Percentiles rank a stretch among this genome's conserved stretches.
These are phyloP conservation scores for Thalassiosira hispida DNA, from an alignment of 352 stramenopile species.

Conservation along the genomic window DNA sequence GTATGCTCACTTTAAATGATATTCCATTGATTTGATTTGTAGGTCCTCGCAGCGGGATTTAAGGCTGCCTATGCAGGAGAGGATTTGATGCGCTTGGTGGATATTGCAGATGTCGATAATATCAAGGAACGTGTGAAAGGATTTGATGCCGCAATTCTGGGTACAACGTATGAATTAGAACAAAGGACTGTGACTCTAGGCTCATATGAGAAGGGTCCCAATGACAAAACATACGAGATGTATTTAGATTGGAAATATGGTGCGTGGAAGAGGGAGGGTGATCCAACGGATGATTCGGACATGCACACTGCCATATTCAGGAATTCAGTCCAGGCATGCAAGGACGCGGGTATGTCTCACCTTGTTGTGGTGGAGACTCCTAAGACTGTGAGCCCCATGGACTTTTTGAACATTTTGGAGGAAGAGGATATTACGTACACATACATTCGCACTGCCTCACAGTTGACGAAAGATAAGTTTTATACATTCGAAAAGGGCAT, in stretches of 20 bases:
- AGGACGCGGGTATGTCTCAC: conserved; percentile 50
- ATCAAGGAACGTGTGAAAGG: conserved; percentile 63
- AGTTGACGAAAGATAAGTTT: conserved; percentile 57
- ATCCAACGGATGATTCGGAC: conserved; percentile 46
- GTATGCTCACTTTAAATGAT: neutral
- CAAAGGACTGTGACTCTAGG: conserved; percentile 57
- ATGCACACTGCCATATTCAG: conserved; percentile 60
- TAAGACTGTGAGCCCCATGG: conserved; percentile 34
- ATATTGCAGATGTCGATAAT: conserved; percentile 59
- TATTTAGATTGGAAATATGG: conserved; percentile 66
- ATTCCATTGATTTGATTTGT: neutral
- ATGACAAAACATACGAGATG: conserved; percentile 81
- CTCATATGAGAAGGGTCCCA: conserved; percentile 73
- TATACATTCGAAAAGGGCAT: conserved; percentile 79
- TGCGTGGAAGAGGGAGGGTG: conserved; percentile 28
- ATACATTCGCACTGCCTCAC: conserved; percentile 59
- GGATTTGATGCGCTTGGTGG: conserved; percentile 67
- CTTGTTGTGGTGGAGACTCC: conserved; percentile 74
- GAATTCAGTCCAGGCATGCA: conserved; percentile 63
- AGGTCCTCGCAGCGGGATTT: conserved; percentile 64
- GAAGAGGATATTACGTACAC: conserved; percentile 65
- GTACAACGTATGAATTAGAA: conserved; percentile 69
- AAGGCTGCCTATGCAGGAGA: conserved; percentile 73
- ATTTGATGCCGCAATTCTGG: conserved; percentile 71
- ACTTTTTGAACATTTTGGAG: conserved; percentile 65